Evolutionary conservation across 192 early-diverging fungal species (phyloP), one percentile per base, ranked within the genome.

Genomic region (Geranomyces variabilis): DNA sequence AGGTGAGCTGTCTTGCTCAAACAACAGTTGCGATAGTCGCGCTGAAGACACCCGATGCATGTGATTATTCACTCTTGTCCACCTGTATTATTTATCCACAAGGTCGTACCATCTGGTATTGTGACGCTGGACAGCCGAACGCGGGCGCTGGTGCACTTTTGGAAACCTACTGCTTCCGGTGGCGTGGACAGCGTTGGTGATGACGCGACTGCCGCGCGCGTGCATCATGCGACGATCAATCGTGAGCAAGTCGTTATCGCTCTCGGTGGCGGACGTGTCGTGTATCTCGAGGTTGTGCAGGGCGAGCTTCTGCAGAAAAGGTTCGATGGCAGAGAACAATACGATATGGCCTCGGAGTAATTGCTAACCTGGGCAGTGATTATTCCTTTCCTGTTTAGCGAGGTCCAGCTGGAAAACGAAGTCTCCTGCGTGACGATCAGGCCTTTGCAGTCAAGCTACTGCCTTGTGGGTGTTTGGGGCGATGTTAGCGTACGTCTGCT

Each of bases 351-450:
- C 57, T 17, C 13, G 22, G 56, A 68, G 21, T 14, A 48, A 19
- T 44, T 48, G 3, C 45, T 66, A 46, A 21, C 14, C n/a, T n/a
- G n/a, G n/a, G n/a, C n/a, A n/a, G n/a, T n/a, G n/a, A n/a, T n/a
- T n/a, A n/a, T n/a, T n/a, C n/a, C n/a, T n/a, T n/a, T n/a, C n/a
- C 51, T 53, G 4, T 53, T 21, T 31, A 81, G 79, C 33, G 43
- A 70, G 66, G 65, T 49, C 19, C n/a, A 59, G 56, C 76, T 93
- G 34, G 84, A 80, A 17, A 74, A 88, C 55, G 89, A 93, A 49
- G 85, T 95, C 34, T 80, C 94, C 5, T 94, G 93, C 66, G 71
- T 97, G 21, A 85, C 89, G 68, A 85, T 93, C 44, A 81, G 77
- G 55, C 69, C 86, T 46, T 74, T 80, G 51, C 77, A 82, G 17